Evolutionary conservation across 805 yeast species (phyloP), one percentile per base, ranked within the genome.

Genomic region (Candida tammaniensis): DNA sequence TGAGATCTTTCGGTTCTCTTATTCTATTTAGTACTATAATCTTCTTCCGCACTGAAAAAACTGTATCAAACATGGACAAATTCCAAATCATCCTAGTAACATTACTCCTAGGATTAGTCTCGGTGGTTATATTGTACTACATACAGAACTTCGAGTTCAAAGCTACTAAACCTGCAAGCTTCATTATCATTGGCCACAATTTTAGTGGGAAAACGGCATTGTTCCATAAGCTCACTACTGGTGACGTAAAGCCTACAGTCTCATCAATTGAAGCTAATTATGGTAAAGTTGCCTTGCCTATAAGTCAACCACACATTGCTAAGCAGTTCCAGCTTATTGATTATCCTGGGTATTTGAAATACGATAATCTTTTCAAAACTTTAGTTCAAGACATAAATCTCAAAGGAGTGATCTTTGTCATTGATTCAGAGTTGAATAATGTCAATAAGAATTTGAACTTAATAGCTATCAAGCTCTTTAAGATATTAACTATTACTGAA

Each of bases 261-360:
- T 60, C 68, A 7, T 64, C 70, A 12, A 50, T 67, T 10, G 69
- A 65, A 26, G 61, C 66, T 4, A 65, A 61, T 38, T 38, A 51
- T 31, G 47, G 51, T 3, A 40, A 46, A 8, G 31, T 66, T 11
- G 35, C 39, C n/a, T 44, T 67, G 10, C 73, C 72, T 4, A 47
- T 65, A 27, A 43, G 68, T 24, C 56, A 51, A 31, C 35, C 62
- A 43, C 30, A 60, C 51, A 46, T 68, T 56, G 38, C 59, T 49
- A 36, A 72, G 64, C 36, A 44, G 19, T 67, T 41, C 50, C 76
- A 71, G 41, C 55, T 89, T 24, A 70, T 82, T 33, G 98, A 91
- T 51, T 79, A 79, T 42, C 98, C 98, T 2, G 96, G 97, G n/a
- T 88, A 84, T 59, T 62, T 74, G 36, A 87, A 86, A 57, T 75